These are phyloP conservation scores for Teratosphaeria viscida DNA, from an alignment of 2,329 filamentous ascomycete species.

Conservation along the genomic window DNA sequence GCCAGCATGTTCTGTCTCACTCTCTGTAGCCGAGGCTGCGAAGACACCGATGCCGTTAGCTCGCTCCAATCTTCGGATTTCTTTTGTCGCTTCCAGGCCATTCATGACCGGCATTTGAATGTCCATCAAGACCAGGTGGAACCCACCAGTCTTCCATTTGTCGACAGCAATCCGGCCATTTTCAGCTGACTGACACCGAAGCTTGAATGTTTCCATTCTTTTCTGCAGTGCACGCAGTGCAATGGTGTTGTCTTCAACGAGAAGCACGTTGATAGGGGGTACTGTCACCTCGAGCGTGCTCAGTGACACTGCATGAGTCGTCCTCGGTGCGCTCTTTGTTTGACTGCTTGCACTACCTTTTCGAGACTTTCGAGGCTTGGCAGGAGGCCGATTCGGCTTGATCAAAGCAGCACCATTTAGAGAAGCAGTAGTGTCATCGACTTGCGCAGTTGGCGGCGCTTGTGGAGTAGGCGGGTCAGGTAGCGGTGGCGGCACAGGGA, in stretches of 20 bases:
- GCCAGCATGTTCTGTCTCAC: slow-evolving; percentile 8
- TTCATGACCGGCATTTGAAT: slow-evolving; percentile 39
- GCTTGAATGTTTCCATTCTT: slow-evolving; percentile 90
- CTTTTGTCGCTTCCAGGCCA: slow-evolving; percentile 85
- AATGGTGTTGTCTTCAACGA: slow-evolving; percentile 98
- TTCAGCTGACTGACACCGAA: slow-evolving; percentile 94
- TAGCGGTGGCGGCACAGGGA: slow-evolving; percentile 1
- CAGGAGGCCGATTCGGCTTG: slow-evolving; percentile 3
- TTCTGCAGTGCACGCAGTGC: slow-evolving; percentile 87
- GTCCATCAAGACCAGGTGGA: slow-evolving; percentile 96
- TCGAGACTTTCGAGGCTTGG: not conserved
- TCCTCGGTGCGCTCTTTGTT: slow-evolving; percentile 17
- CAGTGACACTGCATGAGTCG: not conserved
- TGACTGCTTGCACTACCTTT: slow-evolving; percentile 12
- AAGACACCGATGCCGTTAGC: slow-evolving; percentile 92
- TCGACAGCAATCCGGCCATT: slow-evolving; percentile 86
- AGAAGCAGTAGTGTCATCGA: slow-evolving; percentile 20
- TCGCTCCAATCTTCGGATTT: slow-evolving; percentile 81
- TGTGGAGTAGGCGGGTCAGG: not conserved
- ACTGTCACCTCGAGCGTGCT: slow-evolving; percentile 28
- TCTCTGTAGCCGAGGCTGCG: slow-evolving; percentile 27
- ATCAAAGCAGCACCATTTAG: slow-evolving; percentile 14
- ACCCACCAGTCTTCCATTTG: slow-evolving; percentile 87
- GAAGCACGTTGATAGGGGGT: slow-evolving; percentile 91
- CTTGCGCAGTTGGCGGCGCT: not conserved